A percentile compares a stretch with the other conserved stretches of the same genome.
Evolutionary conservation across 805 yeast genomes (phyloP).

Genomic region (Metschnikowia corniflorae): DNA sequence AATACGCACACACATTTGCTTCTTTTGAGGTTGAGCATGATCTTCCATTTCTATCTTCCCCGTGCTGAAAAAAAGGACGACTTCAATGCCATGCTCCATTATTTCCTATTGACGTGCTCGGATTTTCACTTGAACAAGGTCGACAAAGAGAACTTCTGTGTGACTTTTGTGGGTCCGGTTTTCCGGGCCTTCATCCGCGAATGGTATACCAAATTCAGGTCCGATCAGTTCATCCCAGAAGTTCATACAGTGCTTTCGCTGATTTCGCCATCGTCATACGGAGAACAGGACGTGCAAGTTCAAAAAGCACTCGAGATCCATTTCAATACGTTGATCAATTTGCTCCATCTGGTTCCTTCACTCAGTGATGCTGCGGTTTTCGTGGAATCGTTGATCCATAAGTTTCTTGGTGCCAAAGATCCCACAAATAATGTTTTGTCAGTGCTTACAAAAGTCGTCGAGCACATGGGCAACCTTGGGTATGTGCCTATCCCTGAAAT

Average conservation of each 20-base stretch:
- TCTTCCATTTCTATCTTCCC: conserved; percentile 15
- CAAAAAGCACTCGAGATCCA: conserved; percentile 21
- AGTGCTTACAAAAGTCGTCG: conserved; percentile 1
- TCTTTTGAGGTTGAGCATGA: conserved; percentile 17
- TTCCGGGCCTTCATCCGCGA: conserved; percentile 12
- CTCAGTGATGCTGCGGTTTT: background rate
- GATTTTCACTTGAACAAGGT: conserved; percentile 29
- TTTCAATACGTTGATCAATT: conserved; percentile 17
- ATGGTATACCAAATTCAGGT: background rate
- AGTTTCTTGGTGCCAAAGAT: conserved; percentile 2
- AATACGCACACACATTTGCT: conserved; percentile 16
- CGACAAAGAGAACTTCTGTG: conserved; percentile 12
- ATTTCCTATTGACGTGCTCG: conserved; percentile 19
- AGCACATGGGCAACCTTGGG: background rate
- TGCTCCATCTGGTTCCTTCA: conserved; percentile 4
- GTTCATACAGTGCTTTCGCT: conserved; percentile 5
- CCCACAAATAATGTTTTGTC: background rate
- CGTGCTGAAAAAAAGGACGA: background rate
- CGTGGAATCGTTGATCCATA: conserved; percentile 1
- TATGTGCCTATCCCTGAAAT: conserved; percentile 4
- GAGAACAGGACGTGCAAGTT: conserved; percentile 1
- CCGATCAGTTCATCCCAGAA: background rate
- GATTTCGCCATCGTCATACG: conserved; percentile 10
- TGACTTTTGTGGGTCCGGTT: conserved; percentile 17
- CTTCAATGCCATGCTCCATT: conserved; percentile 5